phyloP scores from a whole-genome alignment of 1,139 yeast species.

The Pichia sp. region DNA sequence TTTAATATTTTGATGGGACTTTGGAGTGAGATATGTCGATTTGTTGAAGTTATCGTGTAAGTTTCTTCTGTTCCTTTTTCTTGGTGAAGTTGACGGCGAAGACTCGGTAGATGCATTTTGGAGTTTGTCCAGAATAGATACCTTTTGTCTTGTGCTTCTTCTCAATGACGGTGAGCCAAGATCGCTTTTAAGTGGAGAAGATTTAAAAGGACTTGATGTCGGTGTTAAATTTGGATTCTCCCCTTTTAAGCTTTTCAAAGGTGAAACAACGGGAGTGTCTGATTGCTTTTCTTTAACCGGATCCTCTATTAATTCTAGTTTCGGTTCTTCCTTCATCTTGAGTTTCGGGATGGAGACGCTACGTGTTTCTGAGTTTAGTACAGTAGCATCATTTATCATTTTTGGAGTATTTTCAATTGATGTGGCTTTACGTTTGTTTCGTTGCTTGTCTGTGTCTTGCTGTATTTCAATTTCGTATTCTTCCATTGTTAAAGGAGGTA shows the following conservation, averaged over 20 bases:
- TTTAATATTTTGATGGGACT: slow-evolving; percentile 8
- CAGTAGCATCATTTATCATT: no score
- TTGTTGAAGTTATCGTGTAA: neutral
- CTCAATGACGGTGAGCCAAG: neutral
- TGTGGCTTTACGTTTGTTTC: no score
- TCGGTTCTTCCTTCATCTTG: no score
- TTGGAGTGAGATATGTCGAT: neutral
- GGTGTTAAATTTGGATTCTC: neutral
- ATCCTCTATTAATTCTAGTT: no score
- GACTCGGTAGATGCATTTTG: slow-evolving; percentile 1
- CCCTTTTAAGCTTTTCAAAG: neutral
- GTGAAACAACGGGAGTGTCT: no score
- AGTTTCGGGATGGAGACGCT: no score
- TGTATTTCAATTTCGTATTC: slow-evolving; percentile 20
- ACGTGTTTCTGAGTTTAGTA: no score
- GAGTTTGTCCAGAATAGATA: slow-evolving; percentile 1
- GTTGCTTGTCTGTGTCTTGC: no score
- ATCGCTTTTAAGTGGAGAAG: neutral
- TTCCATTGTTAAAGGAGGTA: slow-evolving; percentile 16
- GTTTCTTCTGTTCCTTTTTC: neutral
- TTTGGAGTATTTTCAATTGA: no score
- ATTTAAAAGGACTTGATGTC: neutral
- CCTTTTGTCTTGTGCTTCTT: slow-evolving; percentile 2
- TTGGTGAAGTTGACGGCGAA: neutral
- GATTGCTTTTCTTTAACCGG: no score